Evolutionary conservation across 2,329 filamentous ascomycete species (phyloP), one percentile per base, ranked within the genome.

Genomic region (Monosporascus sp.): DNA sequence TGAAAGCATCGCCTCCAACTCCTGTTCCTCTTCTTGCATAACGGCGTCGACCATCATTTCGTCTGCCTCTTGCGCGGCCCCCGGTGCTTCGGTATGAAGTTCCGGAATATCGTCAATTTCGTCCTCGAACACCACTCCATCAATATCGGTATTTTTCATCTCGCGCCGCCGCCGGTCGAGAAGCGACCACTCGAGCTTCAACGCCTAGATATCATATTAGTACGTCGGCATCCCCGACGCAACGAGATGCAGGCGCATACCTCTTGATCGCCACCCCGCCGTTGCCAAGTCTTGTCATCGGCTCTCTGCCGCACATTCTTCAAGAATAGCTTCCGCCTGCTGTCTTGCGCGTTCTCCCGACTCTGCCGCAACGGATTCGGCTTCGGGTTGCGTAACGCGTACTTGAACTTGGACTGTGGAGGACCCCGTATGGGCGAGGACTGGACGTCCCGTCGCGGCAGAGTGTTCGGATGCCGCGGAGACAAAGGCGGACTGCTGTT

Each of bases 251-350:
- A 5, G 4, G 14, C 20, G 52, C 67, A 24, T 62, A 79, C 75
- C 67, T 82, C 79, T 60, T 85, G 82, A 60, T 87, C 84, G 3
- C 84, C 82, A 25, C 84, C 83, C 58, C 84, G 73, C 49, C 78
- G 73, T 60, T 80, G 75, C 77, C 83, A 87, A 22, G 73, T 71
- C 61, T 73, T 78, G 27, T 88, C 81, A 43, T 87, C 82, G 3
- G 77, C 72, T 41, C 80, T 77, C 61, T 83, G 78, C 54, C 82
- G 75, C 18, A 88, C 83, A 49, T 78, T 87, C 64, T 84, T 82
- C 54, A 93, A 71, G 61, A 93, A 93, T 52, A 87, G 73, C 35
- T 81, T 80, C 47, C 88, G 75, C 53, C 89, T 74, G 51, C 79
- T 75, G 64, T 89, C 84, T 52, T 84, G 81, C 1, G 76, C 75